These are phyloP conservation scores for Gossypium longicalyx DNA, from an alignment of 345 rosid species.

Conservation along the genomic window DNA sequence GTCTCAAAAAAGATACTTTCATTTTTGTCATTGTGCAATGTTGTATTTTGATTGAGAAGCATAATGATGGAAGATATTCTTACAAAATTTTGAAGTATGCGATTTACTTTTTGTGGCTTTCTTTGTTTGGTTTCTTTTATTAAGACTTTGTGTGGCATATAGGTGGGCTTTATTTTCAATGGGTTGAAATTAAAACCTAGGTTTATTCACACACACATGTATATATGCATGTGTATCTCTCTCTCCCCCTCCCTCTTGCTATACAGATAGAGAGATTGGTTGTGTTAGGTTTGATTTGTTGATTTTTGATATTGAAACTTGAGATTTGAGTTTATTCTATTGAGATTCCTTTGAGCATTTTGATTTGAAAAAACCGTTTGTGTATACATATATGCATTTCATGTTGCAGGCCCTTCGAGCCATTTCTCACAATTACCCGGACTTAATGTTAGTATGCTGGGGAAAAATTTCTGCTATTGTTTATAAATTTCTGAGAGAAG, in stretches of 20 bases:
- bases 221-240: no score
- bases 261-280: not conserved
- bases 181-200: not conserved
- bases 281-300: not conserved
- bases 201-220: not conserved
- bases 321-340: not conserved
- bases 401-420: slow-evolving; percentile 71
- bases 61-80: not conserved
- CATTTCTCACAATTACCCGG: slow-evolving; percentile 73
- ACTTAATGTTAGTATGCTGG: slow-evolving; percentile 59
- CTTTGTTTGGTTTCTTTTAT: not conserved
- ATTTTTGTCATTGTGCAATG: not conserved
- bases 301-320: not conserved
- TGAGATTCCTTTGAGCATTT: not conserved
- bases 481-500: slow-evolving; percentile 40
- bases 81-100: not conserved
- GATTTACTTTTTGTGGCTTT: not conserved
- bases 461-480: slow-evolving; percentile 49
- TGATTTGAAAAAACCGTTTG: not conserved
- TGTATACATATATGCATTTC: slow-evolving; percentile 1
- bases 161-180: not conserved
- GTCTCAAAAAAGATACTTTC: not conserved
- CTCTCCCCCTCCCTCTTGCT: no score
- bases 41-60: not conserved
- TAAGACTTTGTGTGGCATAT: not conserved